Evolutionary conservation across 208 protist genomes (phyloP).

Genomic region (Acanthamoeba culbertsoni): DNA sequence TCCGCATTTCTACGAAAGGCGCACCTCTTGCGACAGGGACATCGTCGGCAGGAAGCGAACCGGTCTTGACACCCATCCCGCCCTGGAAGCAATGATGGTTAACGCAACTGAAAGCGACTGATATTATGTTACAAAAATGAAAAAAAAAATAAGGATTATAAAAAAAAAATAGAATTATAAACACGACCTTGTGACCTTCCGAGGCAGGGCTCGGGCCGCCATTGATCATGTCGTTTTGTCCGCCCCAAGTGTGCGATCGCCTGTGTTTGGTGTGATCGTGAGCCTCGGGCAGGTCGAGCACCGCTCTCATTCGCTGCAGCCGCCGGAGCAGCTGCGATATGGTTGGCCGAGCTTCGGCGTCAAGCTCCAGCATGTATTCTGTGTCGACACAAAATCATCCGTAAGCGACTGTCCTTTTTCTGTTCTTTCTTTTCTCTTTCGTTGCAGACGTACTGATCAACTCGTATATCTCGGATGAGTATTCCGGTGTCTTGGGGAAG

Average conservation of each 20-base stretch:
- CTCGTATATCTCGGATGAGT: neutral
- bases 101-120: no score
- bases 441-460: neutral
- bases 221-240: neutral
- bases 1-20: no score
- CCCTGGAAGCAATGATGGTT: no score
- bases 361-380: constrained; percentile 9
- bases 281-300: neutral
- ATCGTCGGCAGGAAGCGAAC: no score
- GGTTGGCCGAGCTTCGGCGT: neutral
- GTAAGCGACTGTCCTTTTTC: neutral
- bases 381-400: neutral
- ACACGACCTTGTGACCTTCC: neutral
- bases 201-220: neutral
- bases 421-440: neutral
- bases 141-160: no score
- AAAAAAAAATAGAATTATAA: no score
- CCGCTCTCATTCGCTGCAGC: neutral
- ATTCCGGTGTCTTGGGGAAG: constrained; percentile 24
- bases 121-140: no score
- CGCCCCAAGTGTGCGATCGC: constrained; percentile 13
- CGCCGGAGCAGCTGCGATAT: constrained; percentile 16
- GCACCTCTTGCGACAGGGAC: no score
- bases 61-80: no score
- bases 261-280: neutral